A percentile compares a stretch with the other conserved stretches of the same genome.
phyloP scores from a whole-genome alignment of 139 green algal genomes.

The Tetradesmus obliquus region DNA sequence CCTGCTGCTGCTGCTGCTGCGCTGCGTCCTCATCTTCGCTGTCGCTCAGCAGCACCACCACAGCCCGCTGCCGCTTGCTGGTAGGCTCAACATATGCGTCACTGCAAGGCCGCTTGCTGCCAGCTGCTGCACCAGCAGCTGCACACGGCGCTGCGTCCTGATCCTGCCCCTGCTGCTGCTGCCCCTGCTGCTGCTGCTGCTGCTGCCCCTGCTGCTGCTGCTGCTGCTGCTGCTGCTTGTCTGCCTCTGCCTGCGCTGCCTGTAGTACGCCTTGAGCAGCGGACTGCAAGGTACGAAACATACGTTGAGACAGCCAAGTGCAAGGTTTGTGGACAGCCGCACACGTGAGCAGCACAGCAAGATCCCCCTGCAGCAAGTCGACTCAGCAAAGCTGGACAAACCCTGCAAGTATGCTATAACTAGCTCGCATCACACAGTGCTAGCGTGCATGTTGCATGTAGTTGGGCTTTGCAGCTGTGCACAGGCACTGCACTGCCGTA shows the following conservation, averaged over 20 bases:
- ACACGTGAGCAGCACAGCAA: too few species aligned
- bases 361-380: background rate
- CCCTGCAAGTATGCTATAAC: background rate
- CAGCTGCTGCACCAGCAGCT: background rate
- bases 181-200: background rate
- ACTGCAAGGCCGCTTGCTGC: background rate
- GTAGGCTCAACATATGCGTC: background rate
- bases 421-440: too few species aligned
- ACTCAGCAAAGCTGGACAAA: background rate
- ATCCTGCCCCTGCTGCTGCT: constrained; percentile 1
- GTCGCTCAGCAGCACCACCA: background rate
- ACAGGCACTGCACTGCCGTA: background rate
- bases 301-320: background rate
- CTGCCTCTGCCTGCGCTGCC: background rate
- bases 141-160: background rate
- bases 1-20: background rate
- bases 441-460: background rate
- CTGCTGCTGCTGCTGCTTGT: background rate
- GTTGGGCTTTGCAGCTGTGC: too few species aligned
- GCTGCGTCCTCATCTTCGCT: background rate
- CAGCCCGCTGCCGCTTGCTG: background rate
- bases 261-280: background rate
- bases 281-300: background rate
- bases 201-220: background rate
- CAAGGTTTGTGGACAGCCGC: too few species aligned